Conservation (phyloP, 2,329 filamentous ascomycete species). For the Cryphonectria radicalis region DNA sequence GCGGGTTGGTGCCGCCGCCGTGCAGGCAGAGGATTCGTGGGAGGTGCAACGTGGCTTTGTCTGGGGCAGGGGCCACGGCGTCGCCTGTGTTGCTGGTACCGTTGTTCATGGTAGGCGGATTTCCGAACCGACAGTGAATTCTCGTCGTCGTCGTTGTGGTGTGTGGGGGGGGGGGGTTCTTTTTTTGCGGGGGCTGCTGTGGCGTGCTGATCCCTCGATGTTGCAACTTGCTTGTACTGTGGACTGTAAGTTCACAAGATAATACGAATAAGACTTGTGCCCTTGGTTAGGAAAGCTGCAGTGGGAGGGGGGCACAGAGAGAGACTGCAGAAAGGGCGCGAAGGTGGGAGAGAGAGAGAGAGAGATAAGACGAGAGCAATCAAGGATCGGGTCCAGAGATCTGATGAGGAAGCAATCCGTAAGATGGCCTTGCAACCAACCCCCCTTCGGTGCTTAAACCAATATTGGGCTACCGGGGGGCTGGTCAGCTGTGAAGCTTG, state of each 20-base stretch:
- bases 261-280: background rate
- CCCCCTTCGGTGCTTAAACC: background rate
- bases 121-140: background rate
- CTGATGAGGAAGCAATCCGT: background rate
- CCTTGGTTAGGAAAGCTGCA: too few species aligned
- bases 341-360: background rate
- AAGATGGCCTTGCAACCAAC: background rate
- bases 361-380: background rate
- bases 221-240: too few species aligned
- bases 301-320: background rate
- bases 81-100: constrained; percentile 1
- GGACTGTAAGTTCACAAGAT: background rate
- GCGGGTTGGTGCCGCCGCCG: constrained; percentile 74
- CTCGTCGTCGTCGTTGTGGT: too few species aligned
- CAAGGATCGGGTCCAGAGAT: background rate
- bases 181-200: background rate
- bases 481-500: background rate
- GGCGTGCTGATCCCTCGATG: background rate
- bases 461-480: constrained; percentile 7
- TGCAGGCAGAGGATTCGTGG: constrained; percentile 82
- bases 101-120: constrained; percentile 13
- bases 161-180: background rate
- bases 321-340: background rate
- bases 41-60: constrained; percentile 36
- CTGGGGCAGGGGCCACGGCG: constrained; percentile 52